Evolutionary conservation across 768 basidiomycete species (phyloP), one percentile per base, ranked within the genome.

Genomic region (Termitomyces sp.): DNA sequence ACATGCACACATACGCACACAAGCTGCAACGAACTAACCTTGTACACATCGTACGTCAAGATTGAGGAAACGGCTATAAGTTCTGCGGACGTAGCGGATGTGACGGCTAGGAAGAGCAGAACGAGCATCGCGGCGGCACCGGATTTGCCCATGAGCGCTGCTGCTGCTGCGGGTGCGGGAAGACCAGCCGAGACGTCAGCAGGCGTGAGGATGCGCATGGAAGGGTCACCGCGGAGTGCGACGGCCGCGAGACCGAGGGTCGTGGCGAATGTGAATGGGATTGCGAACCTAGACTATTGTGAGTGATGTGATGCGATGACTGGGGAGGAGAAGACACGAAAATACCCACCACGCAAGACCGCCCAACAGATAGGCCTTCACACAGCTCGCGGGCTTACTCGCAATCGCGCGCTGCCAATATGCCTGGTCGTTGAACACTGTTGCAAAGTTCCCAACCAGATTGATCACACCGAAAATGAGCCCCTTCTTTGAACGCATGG

Each of bases 321-420:
- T 14, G 15, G 40, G 15, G 8, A 21, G 6, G 17, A 9, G 24
- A 30, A 38, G 10, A 40, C 49, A 26, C 42, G n/a, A 9, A 5
- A n/a, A n/a, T n/a, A 30, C 73, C 32, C 56, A 83, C 94, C 95
- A 97, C 0, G 91, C 88, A 4, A 94, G 66, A 2, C 93, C 94
- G 43, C 94, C 95, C 8, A 93, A 77, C 3, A 95, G 74, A 71
- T 93, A 98, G 0, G 90, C 94, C 68, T 93, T 94, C 56, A 95
- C 93, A 11, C 88, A 88, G n/a, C 80, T 85, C 1, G 82, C 85
- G 0, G 92, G 93, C 15, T 85, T 74, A 57, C 85, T 88, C 1
- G 95, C 94, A 64, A 98, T 93, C 1, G 93, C 93, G 17, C 92
- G 80, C 65, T 93, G 91, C 86, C 90, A 96, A 70, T 97, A 98